A percentile compares a stretch with the other conserved stretches of the same genome.
These are phyloP conservation scores for Polyplosphaeria fusca DNA, from an alignment of 495 filamentous ascomycete genomes.

Conservation along the genomic window DNA sequence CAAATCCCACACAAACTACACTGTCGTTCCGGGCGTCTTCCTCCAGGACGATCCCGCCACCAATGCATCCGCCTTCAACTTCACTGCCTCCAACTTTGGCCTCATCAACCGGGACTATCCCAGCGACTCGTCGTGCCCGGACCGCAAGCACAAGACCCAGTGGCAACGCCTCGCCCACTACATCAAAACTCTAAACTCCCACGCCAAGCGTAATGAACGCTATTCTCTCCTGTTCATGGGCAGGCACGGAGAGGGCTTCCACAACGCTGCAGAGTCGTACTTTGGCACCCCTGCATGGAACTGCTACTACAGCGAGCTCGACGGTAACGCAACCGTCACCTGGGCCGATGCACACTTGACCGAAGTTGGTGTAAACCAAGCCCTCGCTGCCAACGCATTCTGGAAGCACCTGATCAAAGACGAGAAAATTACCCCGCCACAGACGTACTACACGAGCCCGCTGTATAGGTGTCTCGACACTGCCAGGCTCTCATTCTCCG, in stretches of 20 bases:
- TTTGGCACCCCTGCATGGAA: slow-evolving; percentile 42
- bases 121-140: slow-evolving; percentile 22
- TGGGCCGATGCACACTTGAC: slow-evolving; percentile 75
- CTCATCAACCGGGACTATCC: slow-evolving; percentile 34
- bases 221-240: slow-evolving; percentile 40
- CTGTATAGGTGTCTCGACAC: slow-evolving; percentile 66
- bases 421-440: slow-evolving; percentile 59
- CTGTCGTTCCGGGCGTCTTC: slow-evolving; percentile 66
- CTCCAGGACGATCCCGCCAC: slow-evolving; percentile 65
- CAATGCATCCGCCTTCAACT: slow-evolving; percentile 62
- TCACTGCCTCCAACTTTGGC: slow-evolving; percentile 35
- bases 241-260: slow-evolving; percentile 42
- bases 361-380: slow-evolving; percentile 57
- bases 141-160: slow-evolving; percentile 27
- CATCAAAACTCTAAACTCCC: slow-evolving; percentile 24
- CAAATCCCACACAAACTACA: slow-evolving; percentile 50
- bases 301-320: slow-evolving; percentile 70
- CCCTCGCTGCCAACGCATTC: slow-evolving; percentile 58
- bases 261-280: slow-evolving; percentile 40
- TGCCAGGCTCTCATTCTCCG: slow-evolving; percentile 57
- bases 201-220: slow-evolving; percentile 14
- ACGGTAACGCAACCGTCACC: slow-evolving; percentile 61
- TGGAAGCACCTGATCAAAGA: slow-evolving; percentile 55
- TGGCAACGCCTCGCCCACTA: slow-evolving; percentile 39
- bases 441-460: slow-evolving; percentile 67